These are phyloP conservation scores for Cynanchum wilfordii DNA, from an alignment of 257 asterid species.

Conservation along the genomic window DNA sequence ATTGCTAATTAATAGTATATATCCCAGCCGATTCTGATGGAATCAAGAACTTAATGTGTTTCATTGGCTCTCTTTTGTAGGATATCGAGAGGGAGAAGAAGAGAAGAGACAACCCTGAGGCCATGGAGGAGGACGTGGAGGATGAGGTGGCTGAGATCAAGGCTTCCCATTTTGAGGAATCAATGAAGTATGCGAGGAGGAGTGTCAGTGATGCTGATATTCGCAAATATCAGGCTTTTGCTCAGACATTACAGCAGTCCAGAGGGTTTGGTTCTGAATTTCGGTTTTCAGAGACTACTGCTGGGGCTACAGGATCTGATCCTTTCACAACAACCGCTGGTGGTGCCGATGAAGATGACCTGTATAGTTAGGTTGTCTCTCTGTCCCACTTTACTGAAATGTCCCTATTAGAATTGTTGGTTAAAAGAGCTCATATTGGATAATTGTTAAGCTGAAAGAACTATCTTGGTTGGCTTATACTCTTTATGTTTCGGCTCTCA, in stretches of 20 bases:
- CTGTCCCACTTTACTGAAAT: not conserved
- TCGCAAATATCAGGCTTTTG: constrained; percentile 72
- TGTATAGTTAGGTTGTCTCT: constrained; percentile 26
- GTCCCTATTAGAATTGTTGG: constrained; percentile 7
- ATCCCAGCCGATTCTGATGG: not conserved
- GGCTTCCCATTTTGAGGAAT: constrained; percentile 79
- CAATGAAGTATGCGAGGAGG: constrained; percentile 78
- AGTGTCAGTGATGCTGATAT: constrained; percentile 82
- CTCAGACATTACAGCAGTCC: constrained; percentile 83
- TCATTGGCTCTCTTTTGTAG: constrained; percentile 23
- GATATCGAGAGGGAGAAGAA: constrained; percentile 77
- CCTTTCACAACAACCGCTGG: constrained; percentile 45
- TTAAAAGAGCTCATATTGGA: constrained; percentile 1
- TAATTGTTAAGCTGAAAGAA: constrained; percentile 12
- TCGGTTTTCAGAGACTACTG: constrained; percentile 43
- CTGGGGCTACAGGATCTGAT: constrained; percentile 34
- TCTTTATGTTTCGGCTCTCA: not conserved
- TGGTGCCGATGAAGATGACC: constrained; percentile 38
- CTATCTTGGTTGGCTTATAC: not conserved
- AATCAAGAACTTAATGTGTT: not conserved
- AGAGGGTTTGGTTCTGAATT: constrained; percentile 76
- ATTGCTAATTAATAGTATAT: not conserved
- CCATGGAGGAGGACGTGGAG: constrained; percentile 74
- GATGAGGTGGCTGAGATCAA: constrained; percentile 69
- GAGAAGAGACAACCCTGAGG: constrained; percentile 60